These are phyloP conservation scores for Rubia tinctorum DNA, from an alignment of 305 asterid genomes.

Conservation along the genomic window DNA sequence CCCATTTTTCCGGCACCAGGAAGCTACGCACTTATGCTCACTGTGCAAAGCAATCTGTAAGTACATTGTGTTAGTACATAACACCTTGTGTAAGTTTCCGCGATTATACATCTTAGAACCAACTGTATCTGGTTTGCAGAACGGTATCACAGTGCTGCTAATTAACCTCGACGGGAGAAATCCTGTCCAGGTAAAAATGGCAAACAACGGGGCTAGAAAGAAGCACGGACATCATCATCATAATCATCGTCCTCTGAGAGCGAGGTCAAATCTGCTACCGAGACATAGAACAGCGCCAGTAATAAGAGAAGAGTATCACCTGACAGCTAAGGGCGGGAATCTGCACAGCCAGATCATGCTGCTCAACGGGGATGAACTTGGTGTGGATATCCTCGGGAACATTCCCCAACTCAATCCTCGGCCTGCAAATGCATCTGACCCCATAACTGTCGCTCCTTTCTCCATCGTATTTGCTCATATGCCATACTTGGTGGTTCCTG, in stretches of 20 bases:
- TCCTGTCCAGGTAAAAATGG: constrained; percentile 33
- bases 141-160: constrained; percentile 59
- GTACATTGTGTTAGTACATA: constrained; percentile 16
- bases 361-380: constrained; percentile 59
- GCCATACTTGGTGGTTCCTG: constrained; percentile 49
- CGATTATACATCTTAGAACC: neutral
- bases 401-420: constrained; percentile 55
- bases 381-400: constrained; percentile 38
- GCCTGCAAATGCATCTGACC: constrained; percentile 43
- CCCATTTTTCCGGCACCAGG: constrained; percentile 46
- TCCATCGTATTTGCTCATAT: constrained; percentile 79
- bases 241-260: constrained; percentile 28
- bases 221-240: constrained; percentile 33
- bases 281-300: constrained; percentile 19
- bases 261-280: constrained; percentile 16
- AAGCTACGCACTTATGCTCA: constrained; percentile 83
- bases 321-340: constrained; percentile 65
- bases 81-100: neutral
- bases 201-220: constrained; percentile 26
- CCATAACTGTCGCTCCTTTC: constrained; percentile 55
- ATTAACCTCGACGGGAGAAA: constrained; percentile 71
- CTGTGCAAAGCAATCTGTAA: constrained; percentile 76
- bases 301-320: constrained; percentile 76
- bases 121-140: constrained; percentile 38
- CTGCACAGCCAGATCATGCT: constrained; percentile 66